These are phyloP conservation scores for Blastomyces silverae DNA, from an alignment of 2,329 filamentous ascomycete species.

Conservation along the genomic window DNA sequence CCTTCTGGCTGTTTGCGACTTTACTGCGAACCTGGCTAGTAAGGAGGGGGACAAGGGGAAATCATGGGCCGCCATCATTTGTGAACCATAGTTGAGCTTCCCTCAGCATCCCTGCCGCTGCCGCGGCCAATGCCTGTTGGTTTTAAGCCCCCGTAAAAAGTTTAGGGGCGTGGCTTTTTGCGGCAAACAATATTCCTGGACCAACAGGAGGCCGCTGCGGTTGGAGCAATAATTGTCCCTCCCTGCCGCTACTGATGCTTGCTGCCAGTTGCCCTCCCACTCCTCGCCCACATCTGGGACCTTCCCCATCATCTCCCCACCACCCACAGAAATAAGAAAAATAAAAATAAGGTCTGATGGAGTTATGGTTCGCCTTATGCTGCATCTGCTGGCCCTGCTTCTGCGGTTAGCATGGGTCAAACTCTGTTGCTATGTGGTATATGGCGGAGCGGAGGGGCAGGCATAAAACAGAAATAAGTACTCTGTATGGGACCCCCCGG, in stretches of 20 bases:
- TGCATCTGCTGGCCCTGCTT: conserved; percentile 9
- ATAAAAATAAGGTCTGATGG: conserved; percentile 1
- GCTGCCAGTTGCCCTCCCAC: conserved; percentile 9
- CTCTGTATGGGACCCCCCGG: not conserved
- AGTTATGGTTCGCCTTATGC: conserved; percentile 7
- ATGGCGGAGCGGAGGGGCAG: not conserved
- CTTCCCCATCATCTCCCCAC: conserved; percentile 4
- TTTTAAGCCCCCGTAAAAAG: conserved; percentile 9
- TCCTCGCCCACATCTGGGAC: conserved; percentile 6
- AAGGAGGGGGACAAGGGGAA: not conserved
- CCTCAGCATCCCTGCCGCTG: conserved; percentile 11
- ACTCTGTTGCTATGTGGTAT: conserved; percentile 2
- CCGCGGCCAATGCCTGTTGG: conserved; percentile 9
- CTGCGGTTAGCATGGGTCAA: conserved; percentile 7
- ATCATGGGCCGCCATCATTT: conserved; percentile 10
- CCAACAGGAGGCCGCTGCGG: conserved; percentile 2
- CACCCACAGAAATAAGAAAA: not conserved
- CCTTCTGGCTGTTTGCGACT: conserved; percentile 12
- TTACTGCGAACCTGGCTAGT: conserved; percentile 8
- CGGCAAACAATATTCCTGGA: not conserved
- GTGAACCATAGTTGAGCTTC: conserved; percentile 13
- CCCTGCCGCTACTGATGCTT: conserved; percentile 1
- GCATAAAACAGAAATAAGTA: conserved; percentile 5
- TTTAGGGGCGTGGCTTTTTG: conserved; percentile 8
- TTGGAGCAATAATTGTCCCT: not conserved